Evolutionary conservation across 1,139 yeast species (phyloP).

Genomic region (Geotrichum citri-aurantii): DNA sequence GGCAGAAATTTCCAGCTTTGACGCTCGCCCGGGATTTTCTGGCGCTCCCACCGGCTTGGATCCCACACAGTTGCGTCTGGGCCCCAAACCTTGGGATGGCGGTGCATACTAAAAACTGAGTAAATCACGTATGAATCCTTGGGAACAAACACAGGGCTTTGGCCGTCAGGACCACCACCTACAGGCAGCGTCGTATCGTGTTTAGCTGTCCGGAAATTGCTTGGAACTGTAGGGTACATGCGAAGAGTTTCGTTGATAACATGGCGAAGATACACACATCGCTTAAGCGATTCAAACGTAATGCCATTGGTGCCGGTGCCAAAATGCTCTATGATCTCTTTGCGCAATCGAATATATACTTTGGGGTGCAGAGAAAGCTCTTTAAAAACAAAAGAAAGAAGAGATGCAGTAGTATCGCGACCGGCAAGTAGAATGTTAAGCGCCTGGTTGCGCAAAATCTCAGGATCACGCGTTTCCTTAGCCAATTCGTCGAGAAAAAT

Average conservation of each 20-base stretch:
- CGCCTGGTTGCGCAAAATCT: constrained; percentile 47
- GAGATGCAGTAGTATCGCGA: constrained; percentile 54
- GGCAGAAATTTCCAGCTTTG: constrained; percentile 48
- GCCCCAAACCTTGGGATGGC: constrained; percentile 43
- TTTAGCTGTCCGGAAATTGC: constrained; percentile 45
- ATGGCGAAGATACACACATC: constrained; percentile 44
- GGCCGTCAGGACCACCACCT: constrained; percentile 48
- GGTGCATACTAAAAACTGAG: constrained; percentile 44
- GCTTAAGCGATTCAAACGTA: constrained; percentile 48
- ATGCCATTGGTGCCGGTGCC: constrained; percentile 24
- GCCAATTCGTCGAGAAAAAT: constrained; percentile 48
- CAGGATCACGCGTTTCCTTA: constrained; percentile 47
- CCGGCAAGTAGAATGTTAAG: constrained; percentile 51
- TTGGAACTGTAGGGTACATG: constrained; percentile 53
- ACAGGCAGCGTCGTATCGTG: constrained; percentile 46
- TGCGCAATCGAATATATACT: constrained; percentile 39
- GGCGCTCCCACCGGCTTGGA: constrained; percentile 47
- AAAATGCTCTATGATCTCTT: constrained; percentile 35
- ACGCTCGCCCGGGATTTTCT: constrained; percentile 16
- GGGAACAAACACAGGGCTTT: constrained; percentile 41
- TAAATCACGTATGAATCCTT: constrained; percentile 47
- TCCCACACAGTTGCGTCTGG: constrained; percentile 44
- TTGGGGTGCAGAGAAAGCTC: constrained; percentile 45
- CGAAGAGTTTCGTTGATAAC: constrained; percentile 50
- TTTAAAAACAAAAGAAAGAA: constrained; percentile 45